Evolutionary conservation across 2,329 filamentous ascomycete genomes (phyloP).

Genomic region (Triangularia verruculosa): DNA sequence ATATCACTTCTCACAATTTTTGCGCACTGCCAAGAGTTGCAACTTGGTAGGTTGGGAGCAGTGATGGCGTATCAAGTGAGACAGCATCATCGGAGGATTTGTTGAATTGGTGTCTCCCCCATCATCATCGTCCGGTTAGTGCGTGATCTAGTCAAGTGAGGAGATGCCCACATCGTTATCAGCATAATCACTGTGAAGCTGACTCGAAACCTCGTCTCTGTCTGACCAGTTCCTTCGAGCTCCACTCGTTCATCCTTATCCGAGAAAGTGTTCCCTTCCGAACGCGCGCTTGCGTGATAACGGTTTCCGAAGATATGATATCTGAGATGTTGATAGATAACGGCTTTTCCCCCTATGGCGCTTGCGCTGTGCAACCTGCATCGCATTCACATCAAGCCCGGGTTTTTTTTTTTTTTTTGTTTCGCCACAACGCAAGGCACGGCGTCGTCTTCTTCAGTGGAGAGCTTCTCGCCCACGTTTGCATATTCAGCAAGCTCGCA

Average conservation of each 20-base stretch:
- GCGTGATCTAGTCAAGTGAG: not conserved
- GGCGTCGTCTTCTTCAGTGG: not conserved
- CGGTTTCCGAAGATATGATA: not conserved
- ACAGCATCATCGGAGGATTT: not conserved
- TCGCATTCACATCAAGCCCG: not conserved
- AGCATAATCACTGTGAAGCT: not conserved
- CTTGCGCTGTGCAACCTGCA: not conserved
- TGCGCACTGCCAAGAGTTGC: not conserved
- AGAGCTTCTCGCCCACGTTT: not conserved
- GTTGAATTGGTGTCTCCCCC: not conserved
- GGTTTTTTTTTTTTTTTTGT: not conserved
- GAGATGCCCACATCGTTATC: not conserved
- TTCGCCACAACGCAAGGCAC: not conserved
- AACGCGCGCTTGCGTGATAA: not conserved
- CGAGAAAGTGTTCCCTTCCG: not conserved
- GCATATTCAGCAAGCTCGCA: not conserved
- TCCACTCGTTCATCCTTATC: not conserved
- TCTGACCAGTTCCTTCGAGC: not conserved
- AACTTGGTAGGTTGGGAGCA: not conserved
- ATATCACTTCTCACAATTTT: not conserved
- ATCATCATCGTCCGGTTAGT: not conserved
- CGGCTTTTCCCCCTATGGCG: not conserved
- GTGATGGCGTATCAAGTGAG: not conserved
- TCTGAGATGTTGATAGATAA: not conserved
- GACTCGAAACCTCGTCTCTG: not conserved